These are phyloP conservation scores for Erysimum cheiranthoides DNA, from an alignment of 345 rosid species.

Conservation along the genomic window DNA sequence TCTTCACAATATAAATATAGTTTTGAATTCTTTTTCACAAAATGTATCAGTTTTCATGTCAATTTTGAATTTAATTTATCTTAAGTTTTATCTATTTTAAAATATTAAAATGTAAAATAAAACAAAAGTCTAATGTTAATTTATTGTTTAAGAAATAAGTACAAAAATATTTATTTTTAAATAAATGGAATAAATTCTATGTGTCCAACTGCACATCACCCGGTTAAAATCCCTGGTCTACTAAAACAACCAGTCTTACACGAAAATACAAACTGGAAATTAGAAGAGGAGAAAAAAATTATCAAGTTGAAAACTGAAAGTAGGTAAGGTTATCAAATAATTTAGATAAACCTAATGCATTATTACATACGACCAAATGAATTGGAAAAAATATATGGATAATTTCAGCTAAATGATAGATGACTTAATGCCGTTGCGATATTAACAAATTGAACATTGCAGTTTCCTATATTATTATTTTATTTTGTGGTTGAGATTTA, in stretches of 20 bases:
- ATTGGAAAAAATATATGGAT: not conserved
- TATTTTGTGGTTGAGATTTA: conserved; percentile 30
- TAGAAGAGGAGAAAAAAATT: not conserved
- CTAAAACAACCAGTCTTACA: not conserved
- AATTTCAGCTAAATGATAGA: not conserved
- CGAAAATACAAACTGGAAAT: not conserved
- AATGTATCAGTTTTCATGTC: too few species aligned
- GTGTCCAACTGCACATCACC: not conserved
- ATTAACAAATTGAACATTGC: not conserved
- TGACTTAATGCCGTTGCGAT: not conserved
- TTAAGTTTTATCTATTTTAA: too few species aligned
- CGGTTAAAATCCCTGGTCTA: not conserved
- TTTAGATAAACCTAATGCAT: conserved; percentile 37
- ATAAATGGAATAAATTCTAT: too few species aligned
- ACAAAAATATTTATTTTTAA: too few species aligned
- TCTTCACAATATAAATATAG: too few species aligned
- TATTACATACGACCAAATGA: conserved; percentile 39
- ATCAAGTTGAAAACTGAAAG: conserved; percentile 21
- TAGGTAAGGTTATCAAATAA: conserved; percentile 30
- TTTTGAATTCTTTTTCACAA: too few species aligned
- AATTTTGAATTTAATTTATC: too few species aligned
- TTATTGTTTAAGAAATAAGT: too few species aligned
- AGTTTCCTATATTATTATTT: not conserved
- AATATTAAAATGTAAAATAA: too few species aligned
- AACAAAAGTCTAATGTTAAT: too few species aligned